Percentiles rank a stretch among this genome's conserved stretches.
Conservation (phyloP, 805 yeast species). For the Candida nemodendra region DNA sequence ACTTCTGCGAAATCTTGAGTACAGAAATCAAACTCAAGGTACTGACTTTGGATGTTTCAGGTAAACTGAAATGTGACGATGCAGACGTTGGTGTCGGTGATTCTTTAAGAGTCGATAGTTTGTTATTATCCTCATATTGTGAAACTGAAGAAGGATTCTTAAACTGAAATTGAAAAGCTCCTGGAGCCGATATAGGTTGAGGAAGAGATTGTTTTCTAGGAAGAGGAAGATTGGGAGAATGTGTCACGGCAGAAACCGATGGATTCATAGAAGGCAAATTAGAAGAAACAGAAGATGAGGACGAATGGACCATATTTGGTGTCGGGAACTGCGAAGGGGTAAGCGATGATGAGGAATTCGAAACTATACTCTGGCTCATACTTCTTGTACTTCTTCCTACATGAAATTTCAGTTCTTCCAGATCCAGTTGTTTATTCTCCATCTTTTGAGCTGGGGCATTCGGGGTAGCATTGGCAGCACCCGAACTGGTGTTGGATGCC, state of each 20-base stretch:
- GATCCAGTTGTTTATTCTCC: constrained; percentile 18
- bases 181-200: constrained; percentile 5
- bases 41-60: background rate
- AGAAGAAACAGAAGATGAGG: constrained; percentile 9
- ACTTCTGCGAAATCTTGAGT: constrained; percentile 22
- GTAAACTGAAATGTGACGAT: background rate
- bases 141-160: constrained; percentile 1
- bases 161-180: constrained; percentile 6
- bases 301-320: constrained; percentile 5
- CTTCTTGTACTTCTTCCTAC: constrained; percentile 18
- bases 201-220: constrained; percentile 21
- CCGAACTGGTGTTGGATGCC: constrained; percentile 1
- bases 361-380: constrained; percentile 14
- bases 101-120: constrained; percentile 17
- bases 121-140: constrained; percentile 6
- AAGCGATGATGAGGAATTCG: constrained; percentile 4
- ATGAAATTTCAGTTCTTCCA: constrained; percentile 22
- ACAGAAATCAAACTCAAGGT: constrained; percentile 12
- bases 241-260: constrained; percentile 4
- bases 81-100: constrained; percentile 7
- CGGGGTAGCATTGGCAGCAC: constrained; percentile 5
- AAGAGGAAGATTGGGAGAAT: constrained; percentile 1
- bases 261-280: constrained; percentile 5
- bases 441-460: constrained; percentile 6
- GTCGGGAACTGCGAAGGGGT: constrained; percentile 2